These are phyloP conservation scores for Ophiostoma novo-ulmi DNA, from an alignment of 2,329 filamentous ascomycete genomes.

Conservation along the genomic window DNA sequence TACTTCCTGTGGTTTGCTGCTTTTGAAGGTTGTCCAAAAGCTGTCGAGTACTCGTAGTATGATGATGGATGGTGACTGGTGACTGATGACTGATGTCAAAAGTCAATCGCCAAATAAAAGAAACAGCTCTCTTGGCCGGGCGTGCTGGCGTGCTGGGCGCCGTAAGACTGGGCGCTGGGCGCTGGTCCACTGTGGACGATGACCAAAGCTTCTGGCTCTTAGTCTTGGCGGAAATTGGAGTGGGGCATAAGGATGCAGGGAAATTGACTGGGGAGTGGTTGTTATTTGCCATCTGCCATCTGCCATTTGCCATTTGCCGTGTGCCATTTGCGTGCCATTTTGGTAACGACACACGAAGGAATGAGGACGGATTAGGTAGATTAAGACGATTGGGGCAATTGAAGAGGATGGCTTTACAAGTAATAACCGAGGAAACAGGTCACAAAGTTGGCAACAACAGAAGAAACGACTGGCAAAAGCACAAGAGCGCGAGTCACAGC, in stretches of 20 bases:
- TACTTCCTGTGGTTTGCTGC: neutral
- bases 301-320: neutral
- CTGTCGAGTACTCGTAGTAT: too few species aligned
- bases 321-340: neutral
- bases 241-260: conserved; percentile 17
- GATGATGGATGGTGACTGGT: neutral
- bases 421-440: neutral
- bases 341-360: neutral
- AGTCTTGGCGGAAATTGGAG: conserved; percentile 21
- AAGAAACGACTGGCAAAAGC: neutral
- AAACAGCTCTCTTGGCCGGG: neutral
- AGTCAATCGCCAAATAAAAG: neutral
- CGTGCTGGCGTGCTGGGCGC: too few species aligned
- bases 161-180: neutral
- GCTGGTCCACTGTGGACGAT: neutral
- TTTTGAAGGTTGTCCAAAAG: neutral
- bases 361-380: neutral
- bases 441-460: neutral
- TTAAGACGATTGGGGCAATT: neutral
- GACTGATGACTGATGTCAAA: conserved; percentile 6
- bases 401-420: neutral
- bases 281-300: neutral
- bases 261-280: conserved; percentile 18
- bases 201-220: conserved; percentile 17
- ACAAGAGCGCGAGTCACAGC: conserved; percentile 24